A percentile compares a stretch with the other conserved stretches of the same genome.
These are phyloP conservation scores for Chaetomium tenue DNA, from an alignment of 495 filamentous ascomycete species.

Conservation along the genomic window DNA sequence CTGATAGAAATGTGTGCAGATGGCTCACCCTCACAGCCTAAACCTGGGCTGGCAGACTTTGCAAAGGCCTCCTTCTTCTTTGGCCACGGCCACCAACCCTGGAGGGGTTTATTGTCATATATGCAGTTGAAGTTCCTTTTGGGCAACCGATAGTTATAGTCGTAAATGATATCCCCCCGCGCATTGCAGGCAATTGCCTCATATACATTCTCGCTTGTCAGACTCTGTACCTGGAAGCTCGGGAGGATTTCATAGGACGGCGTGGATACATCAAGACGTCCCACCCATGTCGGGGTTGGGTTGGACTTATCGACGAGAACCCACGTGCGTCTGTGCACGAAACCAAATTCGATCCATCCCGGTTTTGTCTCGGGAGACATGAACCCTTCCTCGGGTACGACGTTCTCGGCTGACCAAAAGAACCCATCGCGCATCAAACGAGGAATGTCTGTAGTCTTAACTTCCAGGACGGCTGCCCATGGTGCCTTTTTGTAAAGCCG, in stretches of 20 bases:
- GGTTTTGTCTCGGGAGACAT: not conserved
- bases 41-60: too few species aligned
- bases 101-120: not conserved
- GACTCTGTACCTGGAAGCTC: not conserved
- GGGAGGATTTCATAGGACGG: not conserved
- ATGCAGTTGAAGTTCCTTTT: not conserved
- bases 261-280: not conserved
- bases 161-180: not conserved
- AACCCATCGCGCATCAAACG: conserved; percentile 14
- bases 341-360: not conserved
- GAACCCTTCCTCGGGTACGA: conserved; percentile 2
- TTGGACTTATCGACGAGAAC: not conserved
- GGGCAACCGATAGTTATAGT: not conserved
- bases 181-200: not conserved
- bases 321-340: not conserved
- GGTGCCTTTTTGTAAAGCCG: not conserved
- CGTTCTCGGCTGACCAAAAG: conserved; percentile 9
- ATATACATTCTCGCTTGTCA: not conserved
- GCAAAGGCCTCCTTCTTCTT: not conserved
- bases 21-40: not conserved
- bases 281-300: not conserved
- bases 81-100: conserved; percentile 13
- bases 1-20: not conserved
- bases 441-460: not conserved
- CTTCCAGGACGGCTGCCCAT: not conserved